Evolutionary conservation across 2,329 filamentous ascomycete genomes (phyloP), one percentile per base, ranked within the genome.

Genomic region (Aphanocladium album): DNA sequence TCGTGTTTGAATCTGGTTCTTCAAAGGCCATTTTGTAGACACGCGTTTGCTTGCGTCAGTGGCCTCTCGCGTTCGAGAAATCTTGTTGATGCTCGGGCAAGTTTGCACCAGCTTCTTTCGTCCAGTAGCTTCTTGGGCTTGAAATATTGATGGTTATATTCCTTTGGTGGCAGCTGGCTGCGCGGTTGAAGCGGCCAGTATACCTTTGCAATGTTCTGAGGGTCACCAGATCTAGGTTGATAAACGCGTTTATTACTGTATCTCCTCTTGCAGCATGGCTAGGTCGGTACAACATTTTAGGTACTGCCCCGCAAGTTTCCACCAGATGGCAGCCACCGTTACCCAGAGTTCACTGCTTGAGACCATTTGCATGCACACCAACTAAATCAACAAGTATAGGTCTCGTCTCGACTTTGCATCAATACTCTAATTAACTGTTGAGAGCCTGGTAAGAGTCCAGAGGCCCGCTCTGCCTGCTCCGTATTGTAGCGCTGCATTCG

Each of bases 21-120:
- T 71, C 70, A 56, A 64, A 66, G 4, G 71, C 67, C 69, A 73
- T 71, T 23, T 33, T 57, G 43, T 37, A 43, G n/a, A 17, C 25
- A 9, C 16, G 49, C 33, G 63, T 43, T 59, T n/a, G n/a, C 61
- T 53, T 54, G 19, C 35, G 39, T 11, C 33, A n/a, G 39, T 27
- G 23, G n/a, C 16, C 30, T 25, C 3, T 19, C 21, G 17, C n/a
- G 43, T 46, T 4, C 17, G 19, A 4, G 16, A 19, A 16, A 11
- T 3, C 6, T 11, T 14, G 21, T 5, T 21, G n/a, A 9, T 46
- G 43, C n/a, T 3, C 16, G 12, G 6, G 9, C 21, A 5, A 46
- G 12, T 46, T 19, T 46, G 16, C n/a, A 5, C 4, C n/a, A 46
- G 43, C 43, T n/a, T 39, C 35, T 16, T 39, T 30, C 30, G 5